Base-by-base conservation (phyloP, 73 alveolate genomes). In the Urostyla sp. region DNA sequence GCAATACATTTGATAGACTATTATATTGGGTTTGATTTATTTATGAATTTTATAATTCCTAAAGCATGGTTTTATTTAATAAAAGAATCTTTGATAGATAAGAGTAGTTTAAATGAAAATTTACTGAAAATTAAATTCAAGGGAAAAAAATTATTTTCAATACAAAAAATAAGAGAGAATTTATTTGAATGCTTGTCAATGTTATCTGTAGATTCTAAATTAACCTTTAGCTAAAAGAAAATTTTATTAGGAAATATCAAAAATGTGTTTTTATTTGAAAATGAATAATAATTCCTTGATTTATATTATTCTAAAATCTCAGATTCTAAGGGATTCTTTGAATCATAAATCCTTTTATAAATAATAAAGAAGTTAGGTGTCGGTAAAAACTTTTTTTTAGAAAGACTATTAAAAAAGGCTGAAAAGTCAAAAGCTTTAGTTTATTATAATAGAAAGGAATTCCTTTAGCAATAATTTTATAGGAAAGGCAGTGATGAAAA, bases 1-100 rank as follows among this genome's bases (percentile, higher is more conserved):
- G 36, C 83, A 2, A 48, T 69, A n/a, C n/a, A 36, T 27, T 67
- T 48, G 3, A 69, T 69, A 27, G 83, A 69, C 67, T 46, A 69
- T 21, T 69, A 37, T 26, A 69, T 69, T 4, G 55, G 56, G 24
- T 52, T 49, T 6, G 20, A 69, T n/a, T 46, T 49, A 20, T 69
- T 20, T 35, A 7, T 8, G 8, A 4, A 27, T 3, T 2, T 21
- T 10, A 44, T 69, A 1, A 18, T 69, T 13, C 83, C 83, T 0
- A 69, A 54, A 24, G 44, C 83, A 4, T 69, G 83, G 83, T 69
- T 31, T 34, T 69, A 20, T 27, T 27, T 69, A 4, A 45, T 69
- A 20, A 46, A 31, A 0, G 16, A 21, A 0, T 23, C 44, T 3
- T 27, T 27, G 54, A 11, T 69, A 1, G 49, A 67, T 4, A 20